Percentiles rank a stretch among this genome's conserved stretches.
Evolutionary conservation across 1,284 basidiomycete genomes (phyloP).

Genomic region (Ganoderma multipileum): DNA sequence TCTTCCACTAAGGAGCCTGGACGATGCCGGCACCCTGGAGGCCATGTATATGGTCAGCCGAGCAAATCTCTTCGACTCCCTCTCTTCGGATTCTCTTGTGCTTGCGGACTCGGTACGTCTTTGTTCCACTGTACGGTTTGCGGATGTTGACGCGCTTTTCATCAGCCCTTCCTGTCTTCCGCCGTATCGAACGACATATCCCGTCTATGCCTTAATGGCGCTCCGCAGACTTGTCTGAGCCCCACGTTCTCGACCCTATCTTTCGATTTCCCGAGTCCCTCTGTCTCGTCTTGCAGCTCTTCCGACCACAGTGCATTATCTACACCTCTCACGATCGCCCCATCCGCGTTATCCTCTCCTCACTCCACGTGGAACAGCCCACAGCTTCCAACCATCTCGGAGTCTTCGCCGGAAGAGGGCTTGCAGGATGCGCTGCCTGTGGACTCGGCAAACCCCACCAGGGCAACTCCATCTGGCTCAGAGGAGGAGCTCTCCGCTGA

Average conservation of each 20-base stretch:
- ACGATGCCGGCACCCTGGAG: constrained; percentile 3
- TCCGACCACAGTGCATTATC: constrained; percentile 11
- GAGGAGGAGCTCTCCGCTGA: neutral
- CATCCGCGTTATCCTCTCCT: constrained; percentile 15
- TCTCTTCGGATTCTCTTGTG: constrained; percentile 11
- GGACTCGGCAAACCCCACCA: neutral
- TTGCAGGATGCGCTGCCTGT: neutral
- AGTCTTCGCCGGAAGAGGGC: constrained; percentile 1
- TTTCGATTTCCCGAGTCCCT: constrained; percentile 11
- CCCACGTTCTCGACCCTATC: constrained; percentile 4
- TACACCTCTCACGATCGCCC: constrained; percentile 18
- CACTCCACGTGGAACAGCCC: constrained; percentile 3
- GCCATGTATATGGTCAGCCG: neutral
- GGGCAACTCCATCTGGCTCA: neutral
- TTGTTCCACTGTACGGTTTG: neutral
- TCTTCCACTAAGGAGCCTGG: constrained; percentile 7
- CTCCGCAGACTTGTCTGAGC: neutral
- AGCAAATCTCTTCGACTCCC: constrained; percentile 2
- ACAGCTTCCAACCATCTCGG: constrained; percentile 4
- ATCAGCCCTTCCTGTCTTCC: constrained; percentile 8
- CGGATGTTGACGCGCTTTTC: neutral
- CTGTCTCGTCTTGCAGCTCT: neutral
- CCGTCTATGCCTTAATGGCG: neutral
- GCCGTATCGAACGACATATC: constrained; percentile 1
- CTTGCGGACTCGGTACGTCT: constrained; percentile 16